These are phyloP conservation scores for Umbilicus rupestris DNA, from an alignment of 164 flowering plant species.

Conservation along the genomic window DNA sequence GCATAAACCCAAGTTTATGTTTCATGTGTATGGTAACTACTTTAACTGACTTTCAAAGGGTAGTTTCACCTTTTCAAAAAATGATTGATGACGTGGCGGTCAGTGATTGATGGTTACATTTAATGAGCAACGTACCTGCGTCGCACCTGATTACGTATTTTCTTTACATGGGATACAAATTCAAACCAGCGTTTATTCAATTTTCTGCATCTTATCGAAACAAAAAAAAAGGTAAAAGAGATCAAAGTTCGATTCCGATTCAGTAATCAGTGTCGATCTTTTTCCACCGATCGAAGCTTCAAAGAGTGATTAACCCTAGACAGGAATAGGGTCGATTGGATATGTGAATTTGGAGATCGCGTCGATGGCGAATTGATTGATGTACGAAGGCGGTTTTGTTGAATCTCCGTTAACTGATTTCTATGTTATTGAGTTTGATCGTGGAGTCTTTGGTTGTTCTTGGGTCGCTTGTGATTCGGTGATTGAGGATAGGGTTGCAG, in stretches of 20 bases:
- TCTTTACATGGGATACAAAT: neutral
- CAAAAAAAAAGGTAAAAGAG: neutral
- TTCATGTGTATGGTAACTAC: no score
- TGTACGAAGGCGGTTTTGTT: neutral
- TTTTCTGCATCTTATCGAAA: neutral
- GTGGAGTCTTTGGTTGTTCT: neutral
- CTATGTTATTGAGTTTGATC: neutral
- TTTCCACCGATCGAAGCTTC: neutral
- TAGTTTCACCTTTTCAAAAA: neutral
- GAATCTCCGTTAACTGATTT: neutral
- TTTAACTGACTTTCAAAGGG: neutral
- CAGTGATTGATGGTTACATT: neutral
- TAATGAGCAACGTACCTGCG: neutral
- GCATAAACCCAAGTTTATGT: no score
- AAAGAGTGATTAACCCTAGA: neutral
- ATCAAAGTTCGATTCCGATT: neutral
- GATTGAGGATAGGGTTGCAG: neutral
- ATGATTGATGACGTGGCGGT: neutral
- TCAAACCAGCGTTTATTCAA: neutral
- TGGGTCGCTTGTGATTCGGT: neutral
- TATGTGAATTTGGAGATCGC: constrained; percentile 2
- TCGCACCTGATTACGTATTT: neutral
- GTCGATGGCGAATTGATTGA: neutral
- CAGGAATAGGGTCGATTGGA: neutral
- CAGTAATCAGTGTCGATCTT: neutral